Evolutionary conservation across 1,284 basidiomycete species (phyloP).

Genomic region (Ceratobasidium sp.): DNA sequence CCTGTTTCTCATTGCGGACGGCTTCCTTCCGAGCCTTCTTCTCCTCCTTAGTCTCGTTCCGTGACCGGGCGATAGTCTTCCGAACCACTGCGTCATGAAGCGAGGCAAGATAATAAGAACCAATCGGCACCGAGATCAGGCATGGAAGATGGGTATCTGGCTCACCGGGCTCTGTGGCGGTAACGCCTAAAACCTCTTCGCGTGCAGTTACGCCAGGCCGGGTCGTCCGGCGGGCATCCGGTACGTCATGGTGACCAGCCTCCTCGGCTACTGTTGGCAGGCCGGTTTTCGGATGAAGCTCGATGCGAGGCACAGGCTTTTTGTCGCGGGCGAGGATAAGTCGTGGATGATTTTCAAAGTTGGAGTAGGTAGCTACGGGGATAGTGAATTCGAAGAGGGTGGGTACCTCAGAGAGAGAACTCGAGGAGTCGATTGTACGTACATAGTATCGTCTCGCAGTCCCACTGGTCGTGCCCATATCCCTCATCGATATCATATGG

Average conservation of each 20-base stretch:
- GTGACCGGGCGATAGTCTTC: slow-evolving; percentile 74
- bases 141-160: slow-evolving; percentile 41
- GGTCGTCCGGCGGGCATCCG: slow-evolving; percentile 7
- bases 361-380: slow-evolving; percentile 88
- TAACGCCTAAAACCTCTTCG: slow-evolving; percentile 45
- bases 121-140: slow-evolving; percentile 14
- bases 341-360: slow-evolving; percentile 93
- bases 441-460: slow-evolving; percentile 95
- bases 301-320: slow-evolving; percentile 73
- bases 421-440: slow-evolving; percentile 56
- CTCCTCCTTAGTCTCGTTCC: slow-evolving; percentile 86
- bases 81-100: slow-evolving; percentile 52
- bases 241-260: slow-evolving; percentile 45
- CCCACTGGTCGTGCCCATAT: slow-evolving; percentile 84
- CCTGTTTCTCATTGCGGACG: slow-evolving; percentile 84
- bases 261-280: slow-evolving; percentile 69
- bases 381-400: not conserved
- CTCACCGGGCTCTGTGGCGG: slow-evolving; percentile 47
- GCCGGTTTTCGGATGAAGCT: slow-evolving; percentile 80
- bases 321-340: slow-evolving; percentile 77
- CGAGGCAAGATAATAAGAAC: slow-evolving; percentile 1
- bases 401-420: slow-evolving; percentile 4
- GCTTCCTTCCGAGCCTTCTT: slow-evolving; percentile 91
- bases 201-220: slow-evolving; percentile 41
- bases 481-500: slow-evolving; percentile 68